Conservation (phyloP, 495 filamentous ascomycete species). For the Oidiodendron maius region DNA sequence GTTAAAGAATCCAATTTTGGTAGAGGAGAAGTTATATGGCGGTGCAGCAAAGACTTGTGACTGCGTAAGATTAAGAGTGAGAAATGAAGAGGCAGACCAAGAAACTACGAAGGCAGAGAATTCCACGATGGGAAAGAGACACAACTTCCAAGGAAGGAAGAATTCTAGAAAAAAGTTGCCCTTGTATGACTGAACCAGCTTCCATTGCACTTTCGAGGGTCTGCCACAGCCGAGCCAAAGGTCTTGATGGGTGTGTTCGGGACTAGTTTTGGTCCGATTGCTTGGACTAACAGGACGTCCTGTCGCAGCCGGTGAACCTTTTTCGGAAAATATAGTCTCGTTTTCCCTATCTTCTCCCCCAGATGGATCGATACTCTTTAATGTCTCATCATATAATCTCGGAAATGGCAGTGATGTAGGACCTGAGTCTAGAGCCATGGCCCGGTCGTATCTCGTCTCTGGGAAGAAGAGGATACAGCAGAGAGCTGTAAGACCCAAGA, state of each 20-base stretch:
- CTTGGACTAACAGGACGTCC: not conserved
- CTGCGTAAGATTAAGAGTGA: constrained; percentile 58
- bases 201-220: constrained; percentile 51
- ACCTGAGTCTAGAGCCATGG: constrained; percentile 15
- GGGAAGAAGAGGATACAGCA: constrained; percentile 51
- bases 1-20: constrained; percentile 37
- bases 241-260: constrained; percentile 21
- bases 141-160: constrained; percentile 51
- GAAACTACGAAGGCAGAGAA: constrained; percentile 58
- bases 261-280: constrained; percentile 8
- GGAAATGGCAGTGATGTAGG: too few species aligned
- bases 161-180: constrained; percentile 32
- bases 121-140: constrained; percentile 58
- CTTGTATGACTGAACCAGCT: constrained; percentile 33
- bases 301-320: constrained; percentile 19
- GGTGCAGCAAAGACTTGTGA: constrained; percentile 53
- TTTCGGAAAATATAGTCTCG: constrained; percentile 11
- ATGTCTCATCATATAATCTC: too few species aligned
- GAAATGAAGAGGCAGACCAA: constrained; percentile 52
- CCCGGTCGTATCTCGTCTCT: constrained; percentile 55
- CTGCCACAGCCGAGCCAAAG: constrained; percentile 42
- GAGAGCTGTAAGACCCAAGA: constrained; percentile 40
- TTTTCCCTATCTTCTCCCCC: too few species aligned
- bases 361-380: too few species aligned
- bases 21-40: constrained; percentile 50